phyloP scores from a whole-genome alignment of 2,329 filamentous ascomycete species.

The Xylaria arbuscula region DNA sequence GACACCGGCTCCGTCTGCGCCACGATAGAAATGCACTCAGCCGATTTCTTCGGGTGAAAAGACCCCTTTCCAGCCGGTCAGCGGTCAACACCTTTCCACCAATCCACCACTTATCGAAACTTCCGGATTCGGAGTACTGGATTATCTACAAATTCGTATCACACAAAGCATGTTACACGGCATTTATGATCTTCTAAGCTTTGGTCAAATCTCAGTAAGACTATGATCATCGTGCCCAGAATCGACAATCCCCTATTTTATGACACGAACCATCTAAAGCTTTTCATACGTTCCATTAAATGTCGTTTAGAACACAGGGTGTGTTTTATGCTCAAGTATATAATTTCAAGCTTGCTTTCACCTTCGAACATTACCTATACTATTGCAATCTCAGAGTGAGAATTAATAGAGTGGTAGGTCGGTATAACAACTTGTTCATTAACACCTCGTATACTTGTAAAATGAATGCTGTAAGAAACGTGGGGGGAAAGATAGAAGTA shows the following conservation, averaged over 20 bases:
- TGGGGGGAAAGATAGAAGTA: background rate
- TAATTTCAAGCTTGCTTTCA: too few species aligned
- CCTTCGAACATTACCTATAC: too few species aligned
- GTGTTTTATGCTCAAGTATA: too few species aligned
- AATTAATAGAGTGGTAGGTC: background rate
- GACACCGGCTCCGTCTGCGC: background rate
- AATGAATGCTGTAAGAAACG: background rate
- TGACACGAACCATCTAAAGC: too few species aligned
- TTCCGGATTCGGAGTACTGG: conserved; percentile 4
- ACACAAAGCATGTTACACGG: background rate
- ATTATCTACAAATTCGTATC: background rate
- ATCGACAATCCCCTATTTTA: background rate
- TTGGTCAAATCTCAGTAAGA: background rate
- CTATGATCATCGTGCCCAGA: background rate
- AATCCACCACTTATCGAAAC: background rate
- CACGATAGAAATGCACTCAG: background rate
- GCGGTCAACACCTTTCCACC: background rate
- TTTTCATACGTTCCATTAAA: too few species aligned
- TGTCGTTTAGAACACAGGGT: too few species aligned
- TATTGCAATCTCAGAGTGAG: background rate
- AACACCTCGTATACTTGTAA: background rate
- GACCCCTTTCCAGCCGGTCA: background rate
- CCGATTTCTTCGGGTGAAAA: background rate
- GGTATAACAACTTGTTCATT: background rate
- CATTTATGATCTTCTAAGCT: background rate